Evolutionary conservation across 2,329 filamentous ascomycete species (phyloP), one percentile per base, ranked within the genome.

Genomic region (Aspergillus felis): DNA sequence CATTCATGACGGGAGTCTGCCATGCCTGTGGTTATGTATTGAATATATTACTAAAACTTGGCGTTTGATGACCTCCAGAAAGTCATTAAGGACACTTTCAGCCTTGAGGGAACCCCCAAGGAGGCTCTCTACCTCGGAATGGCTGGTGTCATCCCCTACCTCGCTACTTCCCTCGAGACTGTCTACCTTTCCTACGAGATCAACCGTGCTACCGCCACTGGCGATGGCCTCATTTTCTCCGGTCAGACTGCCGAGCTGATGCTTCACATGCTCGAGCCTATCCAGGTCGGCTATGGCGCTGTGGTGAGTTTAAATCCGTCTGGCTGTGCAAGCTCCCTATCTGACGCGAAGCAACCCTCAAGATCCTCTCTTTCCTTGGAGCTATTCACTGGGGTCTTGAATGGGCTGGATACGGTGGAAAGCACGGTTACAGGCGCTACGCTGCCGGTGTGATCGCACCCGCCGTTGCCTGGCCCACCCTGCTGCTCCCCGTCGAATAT

Each of bases 311-410:
- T 29, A 29, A 38, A 9, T 10, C 27, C 17, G 49, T 51, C 35
- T 27, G 27, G 12, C 14, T 50, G 12, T 10, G 48, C 12, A 27
- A 44, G 5, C 35, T 12, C 14, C n/a, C 22, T 29, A 54, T 27
- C 51, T 57, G 51, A 57, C 47, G 57, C 24, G 51, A 35, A 25
- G 50, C 41, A 28, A 50, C 51, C 47, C 20, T 61, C 28, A 38
- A 89, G 86, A 94, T 96, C 67, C 89, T 96, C 66, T 96, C 92
- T 28, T 97, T 96, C 81, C 84, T 97, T 1, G 93, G 93, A 48
- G 92, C 92, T 35, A 87, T 96, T 68, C 93, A 97, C 76, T 97
- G 93, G 89, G 92, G 92, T 56, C 81, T 96, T 20, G 92, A 96
- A 76, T 95, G 88, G 73, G 89, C 89, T 52, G 79, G 88, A 77